A percentile compares a stretch with the other conserved stretches of the same genome.
phyloP scores from a whole-genome alignment of 2,329 filamentous ascomycete species.

The Beauveria bassiana region DNA sequence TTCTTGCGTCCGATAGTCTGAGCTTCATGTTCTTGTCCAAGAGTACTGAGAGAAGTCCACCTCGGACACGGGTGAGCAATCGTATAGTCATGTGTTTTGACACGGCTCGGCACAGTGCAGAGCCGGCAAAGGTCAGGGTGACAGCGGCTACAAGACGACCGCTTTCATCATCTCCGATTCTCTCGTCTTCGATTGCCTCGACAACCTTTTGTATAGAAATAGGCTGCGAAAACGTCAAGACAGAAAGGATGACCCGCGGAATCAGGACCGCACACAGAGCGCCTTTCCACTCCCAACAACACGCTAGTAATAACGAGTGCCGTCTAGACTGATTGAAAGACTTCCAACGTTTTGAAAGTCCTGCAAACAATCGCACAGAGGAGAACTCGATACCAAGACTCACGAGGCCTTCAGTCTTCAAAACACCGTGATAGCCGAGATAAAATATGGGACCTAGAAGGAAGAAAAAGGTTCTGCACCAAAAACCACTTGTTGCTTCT shows the following conservation, averaged over 20 bases:
- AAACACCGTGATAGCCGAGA: not conserved
- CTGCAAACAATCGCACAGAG: not conserved
- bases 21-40: not conserved
- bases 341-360: not conserved
- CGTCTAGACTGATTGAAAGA: not conserved
- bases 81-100: not conserved
- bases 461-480: not conserved
- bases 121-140: not conserved
- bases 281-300: constrained; percentile 18
- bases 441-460: not conserved
- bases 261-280: not conserved
- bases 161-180: constrained; percentile 11
- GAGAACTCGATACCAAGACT: not conserved
- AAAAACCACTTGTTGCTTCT: not conserved
- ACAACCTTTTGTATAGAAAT: not conserved
- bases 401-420: not conserved
- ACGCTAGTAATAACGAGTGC: constrained; percentile 1
- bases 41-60: not conserved
- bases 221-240: not conserved
- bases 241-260: not conserved
- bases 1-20: not conserved
- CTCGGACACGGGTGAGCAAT: not conserved
- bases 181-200: constrained; percentile 9
- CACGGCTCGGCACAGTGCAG: not conserved
- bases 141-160: not conserved